Base-by-base conservation (phyloP, 345 rosid genomes). In the Salix udensis region DNA sequence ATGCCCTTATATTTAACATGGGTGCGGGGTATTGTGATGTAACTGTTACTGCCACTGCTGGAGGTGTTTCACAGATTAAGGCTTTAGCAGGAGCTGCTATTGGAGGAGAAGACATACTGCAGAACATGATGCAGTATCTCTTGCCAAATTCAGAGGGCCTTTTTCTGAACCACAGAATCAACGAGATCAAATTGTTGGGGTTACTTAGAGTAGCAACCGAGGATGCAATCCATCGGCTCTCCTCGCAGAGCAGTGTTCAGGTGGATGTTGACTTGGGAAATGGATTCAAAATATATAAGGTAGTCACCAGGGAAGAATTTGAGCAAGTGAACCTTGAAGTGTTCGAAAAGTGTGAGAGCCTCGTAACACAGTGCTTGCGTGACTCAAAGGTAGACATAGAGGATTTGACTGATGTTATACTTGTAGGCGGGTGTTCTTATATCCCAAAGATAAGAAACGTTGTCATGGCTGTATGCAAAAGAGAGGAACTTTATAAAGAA, bases 61-160 rank as follows among this genome's bases (percentile, higher is more conserved):
- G 98, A 71, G 98, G 98, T n/a, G 95, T 92, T 85, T 92, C 97
- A 19, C 97, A 90, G 80, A 91, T 94, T 46, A 94, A 89, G 76
- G 88, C 95, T 26, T 83, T 94, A 60, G 84, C 92, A 1, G 98
- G 97, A 72, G 88, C 71, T 55, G 71, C 94, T 16, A 69, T 82
- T 23, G 98, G 98, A 53, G 98, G 97, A 36, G 98, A 94, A 85
- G 98, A 92, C 80, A 77, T 94, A 2, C 84, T 94, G 46, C 97
- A 90, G 82, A 92, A 91, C 77, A 86, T 82, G 76, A 89, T 94
- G 88, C 70, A 44, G 6, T 73, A 89, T 84, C 87, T 92, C 24
- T 73, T 91, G 53, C 90, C 93, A 3, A 68, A 83, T 37, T 74
- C 79, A 14, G 91, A 89, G 68, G 70, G 55, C 74, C 86, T 87